Conservation (phyloP, 2,329 filamentous ascomycete species). For the Ophiostoma sp. region DNA sequence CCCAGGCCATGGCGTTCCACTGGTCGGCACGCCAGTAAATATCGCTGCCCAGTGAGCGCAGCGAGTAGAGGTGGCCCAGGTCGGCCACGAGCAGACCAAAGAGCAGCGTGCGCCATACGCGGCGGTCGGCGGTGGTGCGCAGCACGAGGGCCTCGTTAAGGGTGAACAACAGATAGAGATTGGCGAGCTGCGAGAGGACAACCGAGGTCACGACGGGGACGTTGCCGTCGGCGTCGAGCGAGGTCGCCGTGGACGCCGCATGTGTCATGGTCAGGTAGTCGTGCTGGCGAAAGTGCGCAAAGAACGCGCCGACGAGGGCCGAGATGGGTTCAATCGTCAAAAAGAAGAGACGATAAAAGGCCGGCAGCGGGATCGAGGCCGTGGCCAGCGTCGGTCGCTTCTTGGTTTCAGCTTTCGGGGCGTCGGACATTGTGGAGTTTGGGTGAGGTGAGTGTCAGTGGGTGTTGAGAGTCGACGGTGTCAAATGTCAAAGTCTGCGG, state of each 20-base stretch:
- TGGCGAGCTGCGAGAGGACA: conserved; percentile 72
- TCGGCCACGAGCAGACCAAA: conserved; percentile 72
- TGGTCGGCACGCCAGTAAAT: conserved; percentile 63
- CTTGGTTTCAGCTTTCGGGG: neutral
- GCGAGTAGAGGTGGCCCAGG: conserved; percentile 70
- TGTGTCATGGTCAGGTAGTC: conserved; percentile 67
- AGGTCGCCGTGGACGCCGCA: conserved; percentile 48
- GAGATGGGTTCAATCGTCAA: conserved; percentile 67
- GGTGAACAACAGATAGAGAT: conserved; percentile 75
- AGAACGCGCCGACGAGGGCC: conserved; percentile 55
- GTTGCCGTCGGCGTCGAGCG: conserved; percentile 35
- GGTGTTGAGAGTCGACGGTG: neutral
- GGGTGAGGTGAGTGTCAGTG: neutral
- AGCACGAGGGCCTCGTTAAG: conserved; percentile 76
- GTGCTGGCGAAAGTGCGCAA: conserved; percentile 50
- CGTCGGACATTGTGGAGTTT: conserved; percentile 8
- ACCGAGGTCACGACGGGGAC: conserved; percentile 65
- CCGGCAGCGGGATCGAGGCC: conserved; percentile 36
- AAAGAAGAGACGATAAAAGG: conserved; percentile 70
- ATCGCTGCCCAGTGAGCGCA: conserved; percentile 56
- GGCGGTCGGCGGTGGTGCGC: conserved; percentile 64
- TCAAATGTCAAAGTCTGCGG: neutral
- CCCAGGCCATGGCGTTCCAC: conserved; percentile 70
- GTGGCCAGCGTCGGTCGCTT: conserved; percentile 11
- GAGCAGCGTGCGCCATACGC: conserved; percentile 69